phyloP scores from a whole-genome alignment of 2,329 filamentous ascomycete species.

The Cordyceps javanica region DNA sequence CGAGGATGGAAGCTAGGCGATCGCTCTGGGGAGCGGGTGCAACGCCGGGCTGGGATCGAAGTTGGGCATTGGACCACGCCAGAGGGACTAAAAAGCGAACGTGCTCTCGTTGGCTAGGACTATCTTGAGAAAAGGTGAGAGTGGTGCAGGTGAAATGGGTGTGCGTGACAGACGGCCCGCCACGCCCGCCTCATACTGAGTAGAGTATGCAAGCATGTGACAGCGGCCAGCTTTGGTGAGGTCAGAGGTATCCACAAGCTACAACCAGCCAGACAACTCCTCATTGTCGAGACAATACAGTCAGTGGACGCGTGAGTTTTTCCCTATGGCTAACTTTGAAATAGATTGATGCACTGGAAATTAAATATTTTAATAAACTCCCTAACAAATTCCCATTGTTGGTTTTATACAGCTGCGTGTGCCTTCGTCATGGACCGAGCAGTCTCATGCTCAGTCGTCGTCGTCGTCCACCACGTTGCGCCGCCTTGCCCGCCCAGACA shows the following conservation, averaged over 20 bases:
- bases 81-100: not conserved
- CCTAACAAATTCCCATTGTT: slow-evolving; percentile 16
- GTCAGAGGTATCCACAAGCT: not conserved
- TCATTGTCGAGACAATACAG: too few species aligned
- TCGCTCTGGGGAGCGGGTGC: slow-evolving; percentile 1
- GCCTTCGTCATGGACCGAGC: not conserved
- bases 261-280: too few species aligned
- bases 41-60: slow-evolving; percentile 2
- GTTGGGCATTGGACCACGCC: slow-evolving; percentile 6
- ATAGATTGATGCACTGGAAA: not conserved
- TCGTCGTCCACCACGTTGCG: slow-evolving; percentile 55
- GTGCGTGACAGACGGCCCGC: slow-evolving; percentile 9
- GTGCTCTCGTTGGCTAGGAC: slow-evolving; percentile 4
- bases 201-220: slow-evolving; percentile 2
- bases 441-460: slow-evolving; percentile 39
- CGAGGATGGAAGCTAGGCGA: slow-evolving; percentile 3
- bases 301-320: not conserved
- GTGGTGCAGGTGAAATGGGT: slow-evolving; percentile 2
- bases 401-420: not conserved
- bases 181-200: not conserved
- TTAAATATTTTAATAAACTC: slow-evolving; percentile 16
- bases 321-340: not conserved
- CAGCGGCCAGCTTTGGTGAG: not conserved
- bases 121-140: not conserved
- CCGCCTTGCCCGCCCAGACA: slow-evolving; percentile 42